Evolutionary conservation across 2,329 filamentous ascomycete species (phyloP).

Genomic region (Paraphoma chrysanthemicola): DNA sequence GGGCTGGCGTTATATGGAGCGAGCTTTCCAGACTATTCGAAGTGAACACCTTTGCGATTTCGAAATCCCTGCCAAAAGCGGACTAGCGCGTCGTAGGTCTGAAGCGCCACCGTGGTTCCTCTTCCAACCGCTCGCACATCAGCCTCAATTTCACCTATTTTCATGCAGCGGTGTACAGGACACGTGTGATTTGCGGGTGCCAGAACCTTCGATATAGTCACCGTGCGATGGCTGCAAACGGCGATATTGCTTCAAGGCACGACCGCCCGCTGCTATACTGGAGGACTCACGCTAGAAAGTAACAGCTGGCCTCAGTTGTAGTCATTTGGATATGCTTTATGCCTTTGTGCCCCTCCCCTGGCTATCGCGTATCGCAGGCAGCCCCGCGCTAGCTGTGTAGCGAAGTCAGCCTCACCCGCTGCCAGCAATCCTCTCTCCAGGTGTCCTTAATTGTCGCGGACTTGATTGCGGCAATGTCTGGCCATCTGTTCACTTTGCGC

Average conservation of each 20-base stretch:
- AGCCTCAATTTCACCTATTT: constrained; percentile 38
- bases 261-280: neutral
- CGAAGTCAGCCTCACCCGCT: constrained; percentile 12
- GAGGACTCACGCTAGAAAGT: neutral
- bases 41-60: constrained; percentile 42
- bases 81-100: constrained; percentile 19
- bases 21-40: constrained; percentile 31
- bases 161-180: constrained; percentile 36
- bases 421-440: constrained; percentile 7
- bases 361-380: constrained; percentile 11
- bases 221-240: neutral
- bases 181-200: constrained; percentile 34
- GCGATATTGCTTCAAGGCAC: neutral
- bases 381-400: constrained; percentile 12
- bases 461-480: neutral
- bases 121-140: constrained; percentile 30
- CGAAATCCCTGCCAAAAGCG: constrained; percentile 22
- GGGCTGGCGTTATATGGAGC: constrained; percentile 40
- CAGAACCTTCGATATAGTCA: constrained; percentile 23
- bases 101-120: constrained; percentile 26
- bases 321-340: neutral
- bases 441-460: constrained; percentile 17
- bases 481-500: constrained; percentile 2
- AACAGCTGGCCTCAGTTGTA: neutral
- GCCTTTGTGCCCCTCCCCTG: neutral